These are phyloP conservation scores for Amanita inopinata DNA, from an alignment of 768 basidiomycete species.

Conservation along the genomic window DNA sequence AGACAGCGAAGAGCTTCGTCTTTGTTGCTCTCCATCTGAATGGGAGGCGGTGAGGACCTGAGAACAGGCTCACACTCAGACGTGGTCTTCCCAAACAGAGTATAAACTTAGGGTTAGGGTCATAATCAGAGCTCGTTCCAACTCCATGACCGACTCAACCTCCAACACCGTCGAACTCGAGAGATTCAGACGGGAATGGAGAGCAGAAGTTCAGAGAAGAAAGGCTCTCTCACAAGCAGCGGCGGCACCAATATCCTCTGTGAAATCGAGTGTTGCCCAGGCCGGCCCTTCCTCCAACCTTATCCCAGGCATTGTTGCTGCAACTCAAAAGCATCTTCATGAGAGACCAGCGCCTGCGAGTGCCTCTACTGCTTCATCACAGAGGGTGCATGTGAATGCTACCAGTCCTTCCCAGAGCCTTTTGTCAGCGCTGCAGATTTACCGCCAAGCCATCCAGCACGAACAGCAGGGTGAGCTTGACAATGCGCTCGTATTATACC, in stretches of 20 bases:
- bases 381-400: slow-evolving; percentile 1
- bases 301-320: slow-evolving; percentile 5
- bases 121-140: slow-evolving; percentile 6
- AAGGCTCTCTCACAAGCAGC: too few species aligned
- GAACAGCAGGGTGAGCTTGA: slow-evolving; percentile 73
- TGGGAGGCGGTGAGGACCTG: background rate
- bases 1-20: slow-evolving; percentile 85
- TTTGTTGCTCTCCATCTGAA: slow-evolving; percentile 76
- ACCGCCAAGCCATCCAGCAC: slow-evolving; percentile 57
- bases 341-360: slow-evolving; percentile 9
- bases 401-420: slow-evolving; percentile 21
- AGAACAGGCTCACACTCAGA: slow-evolving; percentile 6
- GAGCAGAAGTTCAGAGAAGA: slow-evolving; percentile 45
- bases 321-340: slow-evolving; percentile 5
- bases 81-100: slow-evolving; percentile 11
- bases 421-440: slow-evolving; percentile 49
- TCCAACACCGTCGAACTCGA: slow-evolving; percentile 54
- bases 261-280: slow-evolving; percentile 4
- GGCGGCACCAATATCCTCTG: background rate
- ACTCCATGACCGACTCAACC: slow-evolving; percentile 15
- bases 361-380: background rate
- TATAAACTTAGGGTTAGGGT: slow-evolving; percentile 8
- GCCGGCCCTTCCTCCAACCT: slow-evolving; percentile 6
- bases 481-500: slow-evolving; percentile 66
- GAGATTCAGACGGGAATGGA: slow-evolving; percentile 67